These are phyloP conservation scores for Kwoniella sp. DNA, from an alignment of 768 basidiomycete species.

Conservation along the genomic window DNA sequence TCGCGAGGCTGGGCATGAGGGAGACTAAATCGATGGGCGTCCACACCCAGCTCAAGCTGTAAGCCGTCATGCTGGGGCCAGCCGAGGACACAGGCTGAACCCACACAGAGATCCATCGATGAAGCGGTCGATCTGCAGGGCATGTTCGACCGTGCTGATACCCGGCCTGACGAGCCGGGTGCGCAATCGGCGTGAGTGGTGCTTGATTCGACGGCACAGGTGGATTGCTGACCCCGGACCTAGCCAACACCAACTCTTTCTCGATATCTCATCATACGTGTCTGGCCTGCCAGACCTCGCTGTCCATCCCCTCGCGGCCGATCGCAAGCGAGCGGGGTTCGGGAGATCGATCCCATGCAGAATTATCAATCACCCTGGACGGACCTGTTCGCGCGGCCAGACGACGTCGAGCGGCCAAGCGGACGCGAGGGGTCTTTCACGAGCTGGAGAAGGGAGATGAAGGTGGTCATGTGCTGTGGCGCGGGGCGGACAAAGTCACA, in stretches of 20 bases:
- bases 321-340: too few species aligned
- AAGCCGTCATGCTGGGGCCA: constrained; percentile 10
- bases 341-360: too few species aligned
- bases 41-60: constrained; percentile 45
- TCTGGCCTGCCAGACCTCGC: constrained; percentile 22
- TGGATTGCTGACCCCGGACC: background rate
- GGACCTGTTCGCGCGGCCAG: constrained; percentile 1
- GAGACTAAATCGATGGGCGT: constrained; percentile 32
- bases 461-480: constrained; percentile 23
- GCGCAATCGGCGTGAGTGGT: constrained; percentile 36
- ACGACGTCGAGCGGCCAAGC: constrained; percentile 5
- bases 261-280: constrained; percentile 26
- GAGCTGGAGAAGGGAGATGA: constrained; percentile 13
- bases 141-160: constrained; percentile 39
- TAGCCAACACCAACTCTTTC: constrained; percentile 26
- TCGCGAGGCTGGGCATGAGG: constrained; percentile 31
- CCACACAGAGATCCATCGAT: constrained; percentile 38
- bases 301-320: constrained; percentile 23
- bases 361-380: too few species aligned
- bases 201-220: background rate
- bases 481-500: constrained; percentile 11
- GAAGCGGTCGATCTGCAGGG: constrained; percentile 40
- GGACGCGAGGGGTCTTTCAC: constrained; percentile 16
- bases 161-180: constrained; percentile 41
- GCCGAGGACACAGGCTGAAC: too few species aligned